Conservation (phyloP, 768 basidiomycete species). For the Lactarius pseudohatsudake region DNA sequence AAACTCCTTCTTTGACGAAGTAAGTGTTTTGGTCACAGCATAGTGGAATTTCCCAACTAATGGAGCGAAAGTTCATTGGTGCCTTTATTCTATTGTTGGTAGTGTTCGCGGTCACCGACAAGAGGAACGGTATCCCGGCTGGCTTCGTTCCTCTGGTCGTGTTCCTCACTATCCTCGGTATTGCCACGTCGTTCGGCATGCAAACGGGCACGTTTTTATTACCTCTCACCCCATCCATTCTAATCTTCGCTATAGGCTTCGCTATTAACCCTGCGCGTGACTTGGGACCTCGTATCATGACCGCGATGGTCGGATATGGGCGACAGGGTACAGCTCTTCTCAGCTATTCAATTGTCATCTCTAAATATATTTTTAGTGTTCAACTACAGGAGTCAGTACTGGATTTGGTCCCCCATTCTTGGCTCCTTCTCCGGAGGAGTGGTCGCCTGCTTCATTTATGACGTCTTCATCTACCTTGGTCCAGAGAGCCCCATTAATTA, state of each 20-base stretch:
- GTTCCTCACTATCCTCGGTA: constrained; percentile 58
- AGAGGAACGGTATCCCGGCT: constrained; percentile 46
- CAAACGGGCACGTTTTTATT: constrained; percentile 44
- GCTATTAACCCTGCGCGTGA: constrained; percentile 74
- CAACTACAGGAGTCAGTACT: constrained; percentile 57
- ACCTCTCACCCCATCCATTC: no score
- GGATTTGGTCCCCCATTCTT: constrained; percentile 68
- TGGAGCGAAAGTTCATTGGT: constrained; percentile 48
- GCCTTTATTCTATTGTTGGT: constrained; percentile 54
- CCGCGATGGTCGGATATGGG: constrained; percentile 75
- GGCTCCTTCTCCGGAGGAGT: constrained; percentile 61
- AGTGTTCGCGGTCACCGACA: constrained; percentile 55
- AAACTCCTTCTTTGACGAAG: constrained; percentile 49
- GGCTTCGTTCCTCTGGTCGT: constrained; percentile 56
- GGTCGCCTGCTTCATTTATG: constrained; percentile 55
- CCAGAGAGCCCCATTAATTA: constrained; percentile 53
- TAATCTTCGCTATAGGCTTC: constrained; percentile 40
- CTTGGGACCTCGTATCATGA: constrained; percentile 65
- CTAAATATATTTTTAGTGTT: constrained; percentile 35
- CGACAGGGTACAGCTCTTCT: constrained; percentile 36
- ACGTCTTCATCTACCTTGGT: constrained; percentile 56
- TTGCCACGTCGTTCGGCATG: constrained; percentile 58
- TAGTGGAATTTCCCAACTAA: not conserved
- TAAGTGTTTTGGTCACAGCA: constrained; percentile 19
- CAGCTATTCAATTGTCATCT: not conserved